Percentiles rank a stretch among this genome's conserved stretches.
phyloP scores from a whole-genome alignment of 768 basidiomycete species.

The Xerocomellus intermedius region DNA sequence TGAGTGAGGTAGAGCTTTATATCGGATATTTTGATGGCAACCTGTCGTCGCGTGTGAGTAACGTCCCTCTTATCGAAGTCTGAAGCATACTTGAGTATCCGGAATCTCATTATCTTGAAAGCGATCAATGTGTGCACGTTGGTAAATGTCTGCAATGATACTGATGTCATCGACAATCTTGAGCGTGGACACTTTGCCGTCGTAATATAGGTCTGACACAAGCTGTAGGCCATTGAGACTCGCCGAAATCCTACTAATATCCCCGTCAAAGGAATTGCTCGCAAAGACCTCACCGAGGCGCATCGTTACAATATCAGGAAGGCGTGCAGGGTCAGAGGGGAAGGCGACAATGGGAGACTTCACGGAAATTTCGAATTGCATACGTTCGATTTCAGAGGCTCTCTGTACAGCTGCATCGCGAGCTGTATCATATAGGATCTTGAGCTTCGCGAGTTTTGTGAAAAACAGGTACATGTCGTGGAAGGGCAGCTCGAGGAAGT shows the following conservation, averaged over 20 bases:
- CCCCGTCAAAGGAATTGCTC: slow-evolving; percentile 63
- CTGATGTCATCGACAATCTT: slow-evolving; percentile 93
- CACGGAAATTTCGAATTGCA: slow-evolving; percentile 89
- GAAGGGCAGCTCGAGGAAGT: slow-evolving; percentile 90
- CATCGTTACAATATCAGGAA: slow-evolving; percentile 71
- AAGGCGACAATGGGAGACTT: slow-evolving; percentile 91
- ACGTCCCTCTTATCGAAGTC: background rate
- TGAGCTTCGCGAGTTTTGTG: slow-evolving; percentile 83
- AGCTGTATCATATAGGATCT: slow-evolving; percentile 92
- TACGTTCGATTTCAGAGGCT: slow-evolving; percentile 89
- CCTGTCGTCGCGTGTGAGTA: slow-evolving; percentile 39
- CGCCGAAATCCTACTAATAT: slow-evolving; percentile 62
- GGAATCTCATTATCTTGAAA: slow-evolving; percentile 53
- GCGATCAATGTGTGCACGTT: slow-evolving; percentile 56
- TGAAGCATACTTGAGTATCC: slow-evolving; percentile 64
- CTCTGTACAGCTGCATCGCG: slow-evolving; percentile 89
- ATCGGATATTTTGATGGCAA: slow-evolving; percentile 74
- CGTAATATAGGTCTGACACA: slow-evolving; percentile 60
- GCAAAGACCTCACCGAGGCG: slow-evolving; percentile 88
- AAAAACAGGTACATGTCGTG: slow-evolving; percentile 83
- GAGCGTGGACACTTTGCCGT: slow-evolving; percentile 50
- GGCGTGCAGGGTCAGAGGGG: slow-evolving; percentile 62
- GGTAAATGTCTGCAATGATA: slow-evolving; percentile 64
- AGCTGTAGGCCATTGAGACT: slow-evolving; percentile 83
- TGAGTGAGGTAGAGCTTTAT: slow-evolving; percentile 83